Evolutionary conservation across 371 early-diverging fungal species (phyloP), one percentile per base, ranked within the genome.

Genomic region (Mucor saturninus): DNA sequence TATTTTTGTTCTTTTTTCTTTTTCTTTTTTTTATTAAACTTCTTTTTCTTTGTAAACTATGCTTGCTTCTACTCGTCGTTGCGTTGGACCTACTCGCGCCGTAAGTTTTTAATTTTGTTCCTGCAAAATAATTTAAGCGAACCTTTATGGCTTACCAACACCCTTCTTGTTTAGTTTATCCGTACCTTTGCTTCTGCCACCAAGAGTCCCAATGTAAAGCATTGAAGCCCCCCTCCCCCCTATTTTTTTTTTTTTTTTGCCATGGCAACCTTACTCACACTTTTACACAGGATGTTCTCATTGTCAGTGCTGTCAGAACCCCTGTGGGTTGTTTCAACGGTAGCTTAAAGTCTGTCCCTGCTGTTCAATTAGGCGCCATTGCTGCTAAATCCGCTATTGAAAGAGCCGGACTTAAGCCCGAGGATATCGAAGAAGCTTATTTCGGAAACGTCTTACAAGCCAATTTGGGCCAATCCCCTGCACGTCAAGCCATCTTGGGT

Each of bases 381-480:
- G 95, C 95, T 57, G 57, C 59, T 48, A 48, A 62, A 14, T 32
- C 63, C 32, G 68, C 67, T 31, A 64, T 60, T 26, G 54, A 65
- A 29, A 64, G 28, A 61, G 57, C 58, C 30, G 59, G 84, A 31
- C 66, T 94, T 62, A 77, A 85, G 59, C 85, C 93, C 11, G 72
- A 80, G 6, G 80, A 90, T 39, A 83, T 95, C 37, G 89, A 97
- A 65, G 98, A 97, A 74, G 91, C 93, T 7, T 90, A 87, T 75
- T 87, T 96, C 81, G 97, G 97, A 60, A 93, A 95, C 69, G 95
- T 96, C 3, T 71, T 96, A 26, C 90, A 91, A 62, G 92, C 92
- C n/a, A 81, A 71, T 58, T 54, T 85, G 43, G 95, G 96, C 38
- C 95, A 95, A 75, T 86, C 93, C 39, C 95, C 96, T 30, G 92